Evolutionary conservation across 164 flowering plant genomes (phyloP).

Genomic region (Vitis amurensis): DNA sequence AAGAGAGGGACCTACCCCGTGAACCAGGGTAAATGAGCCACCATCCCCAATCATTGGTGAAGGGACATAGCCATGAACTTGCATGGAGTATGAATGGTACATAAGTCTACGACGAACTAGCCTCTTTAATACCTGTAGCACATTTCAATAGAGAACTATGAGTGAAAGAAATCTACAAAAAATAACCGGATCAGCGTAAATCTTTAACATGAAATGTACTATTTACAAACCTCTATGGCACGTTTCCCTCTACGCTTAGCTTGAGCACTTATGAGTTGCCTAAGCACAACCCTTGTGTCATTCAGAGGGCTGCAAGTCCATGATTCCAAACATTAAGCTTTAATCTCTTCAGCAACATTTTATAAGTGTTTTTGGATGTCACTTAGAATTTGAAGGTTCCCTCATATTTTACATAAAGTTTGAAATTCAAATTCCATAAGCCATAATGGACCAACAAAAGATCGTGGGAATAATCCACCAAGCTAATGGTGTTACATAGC

Average conservation of each 20-base stretch:
- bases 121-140: constrained; percentile 76
- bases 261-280: constrained; percentile 62
- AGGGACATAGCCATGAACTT: constrained; percentile 88
- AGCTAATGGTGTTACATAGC: no score
- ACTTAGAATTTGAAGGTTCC: no score
- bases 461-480: no score
- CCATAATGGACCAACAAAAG: no score
- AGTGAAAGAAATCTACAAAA: neutral
- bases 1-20: constrained; percentile 63
- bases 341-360: neutral
- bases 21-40: constrained; percentile 76
- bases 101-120: constrained; percentile 68
- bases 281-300: constrained; percentile 78
- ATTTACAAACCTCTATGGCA: constrained; percentile 70
- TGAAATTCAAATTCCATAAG: no score
- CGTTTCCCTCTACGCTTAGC: constrained; percentile 94
- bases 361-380: no score
- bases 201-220: neutral
- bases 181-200: neutral
- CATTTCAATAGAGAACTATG: neutral
- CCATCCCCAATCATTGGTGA: constrained; percentile 36
- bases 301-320: constrained; percentile 62
- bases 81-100: constrained; percentile 96
- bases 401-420: no score
- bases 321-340: neutral